Conservation (phyloP, 108 stramenopile species). For the Conticribra guillardii region DNA sequence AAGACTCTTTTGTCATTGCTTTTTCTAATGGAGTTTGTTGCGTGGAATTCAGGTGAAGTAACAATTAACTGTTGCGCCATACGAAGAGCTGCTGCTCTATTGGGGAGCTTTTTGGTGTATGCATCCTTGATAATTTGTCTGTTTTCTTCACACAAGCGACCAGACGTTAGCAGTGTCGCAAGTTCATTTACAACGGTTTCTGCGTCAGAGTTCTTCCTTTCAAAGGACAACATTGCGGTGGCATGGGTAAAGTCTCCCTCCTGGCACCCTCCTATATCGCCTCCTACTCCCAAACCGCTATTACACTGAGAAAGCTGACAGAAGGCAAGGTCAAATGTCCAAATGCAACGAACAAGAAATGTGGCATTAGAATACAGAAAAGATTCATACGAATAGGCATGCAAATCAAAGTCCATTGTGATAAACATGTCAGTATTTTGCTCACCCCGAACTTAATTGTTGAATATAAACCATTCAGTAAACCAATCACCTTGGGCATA, state of each 20-base stretch:
- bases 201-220: constrained; percentile 23
- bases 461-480: neutral
- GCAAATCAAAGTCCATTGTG: too few species aligned
- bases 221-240: constrained; percentile 25
- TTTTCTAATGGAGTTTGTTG: constrained; percentile 30
- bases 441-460: neutral
- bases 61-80: constrained; percentile 39
- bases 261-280: constrained; percentile 2
- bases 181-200: constrained; percentile 39
- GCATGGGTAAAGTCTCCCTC: constrained; percentile 34
- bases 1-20: constrained; percentile 14
- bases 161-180: constrained; percentile 53
- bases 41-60: constrained; percentile 53
- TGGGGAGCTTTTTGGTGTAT: constrained; percentile 18
- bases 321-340: too few species aligned
- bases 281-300: constrained; percentile 45
- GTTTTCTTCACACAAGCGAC: constrained; percentile 45
- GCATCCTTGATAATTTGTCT: constrained; percentile 32
- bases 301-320: constrained; percentile 1
- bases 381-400: too few species aligned
- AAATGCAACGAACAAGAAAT: too few species aligned
- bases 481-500: constrained; percentile 41
- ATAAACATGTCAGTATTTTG: too few species aligned
- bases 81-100: constrained; percentile 29
- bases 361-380: too few species aligned